Percentiles rank a stretch among this genome's conserved stretches.
Evolutionary conservation across 352 stramenopile species (phyloP).

Genomic region (Pythium rhizo-oryzae): DNA sequence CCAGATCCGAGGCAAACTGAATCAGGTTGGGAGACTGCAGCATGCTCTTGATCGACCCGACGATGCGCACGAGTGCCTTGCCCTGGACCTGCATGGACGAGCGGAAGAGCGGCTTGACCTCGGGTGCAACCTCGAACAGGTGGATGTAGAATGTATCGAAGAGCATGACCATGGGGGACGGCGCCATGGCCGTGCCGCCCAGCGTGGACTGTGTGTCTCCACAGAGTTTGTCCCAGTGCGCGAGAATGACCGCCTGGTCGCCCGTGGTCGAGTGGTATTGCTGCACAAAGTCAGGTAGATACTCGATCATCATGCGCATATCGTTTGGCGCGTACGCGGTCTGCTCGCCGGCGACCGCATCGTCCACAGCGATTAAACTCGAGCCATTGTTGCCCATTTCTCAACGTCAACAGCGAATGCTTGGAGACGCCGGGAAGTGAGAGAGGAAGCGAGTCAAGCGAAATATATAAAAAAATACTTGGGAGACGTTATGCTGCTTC

Average conservation of each 20-base stretch:
- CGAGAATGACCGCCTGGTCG: slow-evolving; percentile 28
- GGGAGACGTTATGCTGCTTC: background rate
- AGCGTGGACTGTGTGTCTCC: slow-evolving; percentile 22
- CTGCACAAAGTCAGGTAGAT: slow-evolving; percentile 34
- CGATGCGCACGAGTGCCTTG: slow-evolving; percentile 43
- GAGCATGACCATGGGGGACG: slow-evolving; percentile 37
- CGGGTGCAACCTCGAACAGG: slow-evolving; percentile 38
- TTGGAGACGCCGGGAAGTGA: background rate
- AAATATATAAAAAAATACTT: too few species aligned
- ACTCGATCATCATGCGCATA: slow-evolving; percentile 29
- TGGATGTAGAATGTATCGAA: slow-evolving; percentile 51
- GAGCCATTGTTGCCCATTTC: slow-evolving; percentile 25
- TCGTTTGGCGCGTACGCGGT: slow-evolving; percentile 27
- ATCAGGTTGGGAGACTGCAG: slow-evolving; percentile 40
- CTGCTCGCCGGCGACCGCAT: background rate
- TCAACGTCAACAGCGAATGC: background rate
- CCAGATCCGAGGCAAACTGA: slow-evolving; percentile 29
- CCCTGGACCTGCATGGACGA: slow-evolving; percentile 46
- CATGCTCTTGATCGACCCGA: slow-evolving; percentile 42
- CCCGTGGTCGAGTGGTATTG: slow-evolving; percentile 29
- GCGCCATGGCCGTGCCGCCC: slow-evolving; percentile 7
- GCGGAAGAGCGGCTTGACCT: slow-evolving; percentile 45
- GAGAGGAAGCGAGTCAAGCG: too few species aligned
- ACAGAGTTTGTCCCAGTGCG: slow-evolving; percentile 39
- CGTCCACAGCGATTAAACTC: slow-evolving; percentile 27